A percentile compares a stretch with the other conserved stretches of the same genome.
phyloP scores from a whole-genome alignment of 2,329 filamentous ascomycete genomes.

The Chaetomium olivaceum region DNA sequence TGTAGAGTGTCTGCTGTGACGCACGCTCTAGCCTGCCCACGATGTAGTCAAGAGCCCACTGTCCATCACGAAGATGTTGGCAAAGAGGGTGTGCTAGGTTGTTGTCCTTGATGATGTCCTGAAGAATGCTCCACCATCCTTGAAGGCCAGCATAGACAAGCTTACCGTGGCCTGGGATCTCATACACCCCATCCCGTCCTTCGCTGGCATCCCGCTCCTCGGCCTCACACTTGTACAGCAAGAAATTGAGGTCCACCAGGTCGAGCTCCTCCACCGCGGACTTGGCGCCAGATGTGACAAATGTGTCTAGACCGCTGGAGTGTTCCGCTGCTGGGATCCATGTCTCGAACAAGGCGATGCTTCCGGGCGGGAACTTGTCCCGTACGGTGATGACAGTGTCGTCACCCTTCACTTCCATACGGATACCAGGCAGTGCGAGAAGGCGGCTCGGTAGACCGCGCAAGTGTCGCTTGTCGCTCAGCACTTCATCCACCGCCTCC shows the following conservation, averaged over 20 bases:
- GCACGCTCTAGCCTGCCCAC: constrained; percentile 74
- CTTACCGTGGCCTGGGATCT: constrained; percentile 78
- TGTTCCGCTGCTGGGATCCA: constrained; percentile 90
- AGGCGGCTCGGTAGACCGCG: constrained; percentile 83
- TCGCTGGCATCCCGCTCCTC: constrained; percentile 80
- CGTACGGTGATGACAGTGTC: constrained; percentile 79
- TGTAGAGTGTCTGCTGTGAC: constrained; percentile 62
- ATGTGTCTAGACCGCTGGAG: constrained; percentile 78
- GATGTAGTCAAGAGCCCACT: constrained; percentile 91
- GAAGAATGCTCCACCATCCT: constrained; percentile 94
- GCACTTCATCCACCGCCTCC: constrained; percentile 63
- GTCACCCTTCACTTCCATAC: constrained; percentile 68
- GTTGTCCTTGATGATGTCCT: constrained; percentile 82
- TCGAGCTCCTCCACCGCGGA: constrained; percentile 74
- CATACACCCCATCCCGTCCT: constrained; percentile 83
- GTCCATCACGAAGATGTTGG: constrained; percentile 85
- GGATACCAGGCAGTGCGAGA: constrained; percentile 70
- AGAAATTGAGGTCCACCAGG: constrained; percentile 84
- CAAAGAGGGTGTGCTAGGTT: constrained; percentile 91
- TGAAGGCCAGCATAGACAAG: constrained; percentile 96
- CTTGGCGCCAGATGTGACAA: constrained; percentile 78
- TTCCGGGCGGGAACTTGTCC: constrained; percentile 85
- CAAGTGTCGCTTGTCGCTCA: constrained; percentile 70
- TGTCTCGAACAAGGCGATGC: constrained; percentile 92
- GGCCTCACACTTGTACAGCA: constrained; percentile 87